A percentile compares a stretch with the other conserved stretches of the same genome.
Conservation (phyloP, 2,329 filamentous ascomycete genomes). For the Penicillium italicum region DNA sequence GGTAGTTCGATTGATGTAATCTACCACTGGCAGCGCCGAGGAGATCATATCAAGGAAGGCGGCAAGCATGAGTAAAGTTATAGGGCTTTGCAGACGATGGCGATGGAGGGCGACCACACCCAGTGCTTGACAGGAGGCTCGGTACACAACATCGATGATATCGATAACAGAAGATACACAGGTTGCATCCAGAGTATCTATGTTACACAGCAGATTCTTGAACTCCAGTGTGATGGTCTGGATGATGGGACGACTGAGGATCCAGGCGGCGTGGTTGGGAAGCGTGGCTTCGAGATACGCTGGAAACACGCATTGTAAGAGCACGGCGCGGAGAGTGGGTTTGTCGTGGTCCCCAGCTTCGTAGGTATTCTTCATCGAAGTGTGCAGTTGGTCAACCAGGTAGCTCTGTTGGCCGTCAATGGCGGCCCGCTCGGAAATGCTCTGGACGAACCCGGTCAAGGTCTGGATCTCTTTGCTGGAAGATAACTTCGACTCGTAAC, state of each 20-base stretch:
- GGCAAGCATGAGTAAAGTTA: slow-evolving; percentile 38
- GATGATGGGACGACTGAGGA: slow-evolving; percentile 53
- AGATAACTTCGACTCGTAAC: slow-evolving; percentile 54
- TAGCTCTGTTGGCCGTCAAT: slow-evolving; percentile 56
- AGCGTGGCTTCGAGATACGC: slow-evolving; percentile 53
- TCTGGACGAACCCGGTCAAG: slow-evolving; percentile 57
- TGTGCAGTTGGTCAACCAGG: slow-evolving; percentile 52
- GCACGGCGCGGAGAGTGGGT: slow-evolving; percentile 49
- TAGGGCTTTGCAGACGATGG: slow-evolving; percentile 37
- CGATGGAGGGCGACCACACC: slow-evolving; percentile 35
- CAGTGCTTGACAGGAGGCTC: slow-evolving; percentile 37
- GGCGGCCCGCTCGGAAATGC: slow-evolving; percentile 56
- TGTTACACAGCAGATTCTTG: slow-evolving; percentile 43
- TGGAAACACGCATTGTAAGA: slow-evolving; percentile 55
- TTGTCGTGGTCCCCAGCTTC: slow-evolving; percentile 41
- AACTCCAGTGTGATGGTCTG: slow-evolving; percentile 46
- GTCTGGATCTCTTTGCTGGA: slow-evolving; percentile 51
- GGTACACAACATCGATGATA: slow-evolving; percentile 40
- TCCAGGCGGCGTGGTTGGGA: slow-evolving; percentile 47
- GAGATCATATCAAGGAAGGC: slow-evolving; percentile 43
- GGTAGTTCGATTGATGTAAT: slow-evolving; percentile 47
- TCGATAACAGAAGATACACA: slow-evolving; percentile 38
- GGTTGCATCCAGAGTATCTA: slow-evolving; percentile 42
- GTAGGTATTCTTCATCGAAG: slow-evolving; percentile 46
- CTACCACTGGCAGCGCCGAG: slow-evolving; percentile 41